Evolutionary conservation across 1,139 yeast genomes (phyloP).

Genomic region (Suhomyces bokatorum): DNA sequence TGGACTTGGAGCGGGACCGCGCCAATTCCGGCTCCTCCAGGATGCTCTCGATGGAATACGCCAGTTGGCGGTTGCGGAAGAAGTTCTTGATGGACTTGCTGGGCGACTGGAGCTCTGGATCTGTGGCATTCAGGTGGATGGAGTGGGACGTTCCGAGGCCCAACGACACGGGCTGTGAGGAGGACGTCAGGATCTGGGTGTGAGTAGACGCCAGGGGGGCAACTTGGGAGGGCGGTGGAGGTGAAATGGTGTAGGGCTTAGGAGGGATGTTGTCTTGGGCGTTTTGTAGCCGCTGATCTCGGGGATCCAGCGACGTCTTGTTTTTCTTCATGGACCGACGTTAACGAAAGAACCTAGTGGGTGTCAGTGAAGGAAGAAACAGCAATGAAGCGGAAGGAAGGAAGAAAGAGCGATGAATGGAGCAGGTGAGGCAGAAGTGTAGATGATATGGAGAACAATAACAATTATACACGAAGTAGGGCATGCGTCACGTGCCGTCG

Average conservation of each 20-base stretch:
- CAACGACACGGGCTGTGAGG: neutral
- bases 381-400: too few relatives aligned
- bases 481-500: neutral
- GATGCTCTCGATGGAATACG: constrained; percentile 31
- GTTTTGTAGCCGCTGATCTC: neutral
- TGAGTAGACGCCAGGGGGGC: neutral
- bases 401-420: neutral
- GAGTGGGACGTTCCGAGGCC: neutral
- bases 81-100: constrained; percentile 30
- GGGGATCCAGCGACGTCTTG: constrained; percentile 1
- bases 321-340: constrained; percentile 12
- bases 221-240: neutral
- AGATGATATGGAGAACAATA: neutral
- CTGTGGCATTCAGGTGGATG: neutral
- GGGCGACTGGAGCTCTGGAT: constrained; percentile 24
- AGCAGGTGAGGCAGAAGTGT: neutral
- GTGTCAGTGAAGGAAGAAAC: constrained; percentile 6
- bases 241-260: neutral
- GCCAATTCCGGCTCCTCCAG: constrained; percentile 28
- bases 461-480: neutral
- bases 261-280: too few relatives aligned
- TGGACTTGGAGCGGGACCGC: constrained; percentile 1
- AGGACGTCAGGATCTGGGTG: neutral
- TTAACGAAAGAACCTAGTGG: constrained; percentile 11
- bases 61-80: constrained; percentile 28